Evolutionary conservation across 2,329 filamentous ascomycete genomes (phyloP).

Genomic region (Alternaria metachromatica): DNA sequence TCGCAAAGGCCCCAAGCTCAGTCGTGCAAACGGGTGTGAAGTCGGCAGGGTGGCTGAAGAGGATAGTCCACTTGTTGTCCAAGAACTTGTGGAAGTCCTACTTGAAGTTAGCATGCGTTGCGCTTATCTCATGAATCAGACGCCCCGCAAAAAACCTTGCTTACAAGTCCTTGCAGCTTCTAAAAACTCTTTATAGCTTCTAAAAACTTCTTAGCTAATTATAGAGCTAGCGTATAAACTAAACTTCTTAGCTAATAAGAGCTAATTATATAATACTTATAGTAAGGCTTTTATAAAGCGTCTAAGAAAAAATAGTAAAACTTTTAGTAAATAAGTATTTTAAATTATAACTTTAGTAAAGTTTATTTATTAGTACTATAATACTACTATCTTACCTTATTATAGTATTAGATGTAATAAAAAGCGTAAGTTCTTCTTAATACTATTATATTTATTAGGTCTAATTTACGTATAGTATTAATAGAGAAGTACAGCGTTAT

Average conservation of each 20-base stretch:
- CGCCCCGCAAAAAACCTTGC: too few species aligned
- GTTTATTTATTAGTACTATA: not conserved
- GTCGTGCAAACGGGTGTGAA: conserved; percentile 97
- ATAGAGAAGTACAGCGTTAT: not conserved
- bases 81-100: conserved; percentile 76
- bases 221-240: too few species aligned
- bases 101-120: not conserved
- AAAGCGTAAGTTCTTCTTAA: not conserved
- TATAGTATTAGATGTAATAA: not conserved
- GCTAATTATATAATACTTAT: not conserved
- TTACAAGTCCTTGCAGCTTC: not conserved
- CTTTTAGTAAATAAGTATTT: not conserved
- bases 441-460: not conserved
- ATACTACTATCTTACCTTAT: not conserved
- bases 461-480: not conserved
- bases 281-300: not conserved
- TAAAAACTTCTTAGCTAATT: too few species aligned
- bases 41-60: conserved; percentile 86
- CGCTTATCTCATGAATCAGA: too few species aligned
- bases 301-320: not conserved
- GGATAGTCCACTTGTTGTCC: conserved; percentile 77
- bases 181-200: too few species aligned
- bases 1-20: conserved; percentile 91
- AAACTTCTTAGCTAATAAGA: not conserved
- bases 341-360: not conserved